Evolutionary conservation across 23 red algal species (phyloP).

Genomic region (Gracilariopsis chorda): DNA sequence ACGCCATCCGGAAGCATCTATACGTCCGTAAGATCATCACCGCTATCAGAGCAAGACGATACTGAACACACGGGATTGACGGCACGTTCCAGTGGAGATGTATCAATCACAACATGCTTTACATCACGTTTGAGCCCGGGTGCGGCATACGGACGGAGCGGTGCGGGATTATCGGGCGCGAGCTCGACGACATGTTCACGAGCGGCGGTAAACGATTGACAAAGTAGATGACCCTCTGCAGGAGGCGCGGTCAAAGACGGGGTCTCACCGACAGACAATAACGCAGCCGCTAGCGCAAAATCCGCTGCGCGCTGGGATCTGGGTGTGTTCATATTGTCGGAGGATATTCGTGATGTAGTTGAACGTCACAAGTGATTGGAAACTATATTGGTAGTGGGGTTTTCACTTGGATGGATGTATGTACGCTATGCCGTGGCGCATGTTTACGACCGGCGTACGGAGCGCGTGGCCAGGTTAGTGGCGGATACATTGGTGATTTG

Average conservation of each 20-base stretch:
- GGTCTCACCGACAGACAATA: not conserved
- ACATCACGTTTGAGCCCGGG: not conserved
- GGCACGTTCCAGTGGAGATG: not conserved
- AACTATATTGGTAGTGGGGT: conserved; percentile 58
- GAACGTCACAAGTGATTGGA: not conserved
- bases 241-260: not conserved
- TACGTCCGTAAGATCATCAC: not conserved
- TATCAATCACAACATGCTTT: not conserved
- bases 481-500: conserved; percentile 34
- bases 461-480: conserved; percentile 18
- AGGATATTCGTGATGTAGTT: conserved; percentile 46
- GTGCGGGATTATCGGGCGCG: not conserved
- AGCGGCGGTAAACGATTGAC: too few relatives aligned
- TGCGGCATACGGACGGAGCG: not conserved
- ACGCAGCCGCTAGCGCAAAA: not conserved
- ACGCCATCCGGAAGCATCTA: not conserved
- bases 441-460: conserved; percentile 4
- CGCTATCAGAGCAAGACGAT: too few relatives aligned
- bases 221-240: too few relatives aligned
- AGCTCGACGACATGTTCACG: not conserved
- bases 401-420: conserved; percentile 65
- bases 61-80: not conserved
- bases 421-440: conserved; percentile 60
- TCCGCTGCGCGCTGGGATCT: not conserved
- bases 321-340: conserved; percentile 45